Evolutionary conservation across 805 yeast species (phyloP).

Genomic region (Saccharomycopsis lassenensis): DNA sequence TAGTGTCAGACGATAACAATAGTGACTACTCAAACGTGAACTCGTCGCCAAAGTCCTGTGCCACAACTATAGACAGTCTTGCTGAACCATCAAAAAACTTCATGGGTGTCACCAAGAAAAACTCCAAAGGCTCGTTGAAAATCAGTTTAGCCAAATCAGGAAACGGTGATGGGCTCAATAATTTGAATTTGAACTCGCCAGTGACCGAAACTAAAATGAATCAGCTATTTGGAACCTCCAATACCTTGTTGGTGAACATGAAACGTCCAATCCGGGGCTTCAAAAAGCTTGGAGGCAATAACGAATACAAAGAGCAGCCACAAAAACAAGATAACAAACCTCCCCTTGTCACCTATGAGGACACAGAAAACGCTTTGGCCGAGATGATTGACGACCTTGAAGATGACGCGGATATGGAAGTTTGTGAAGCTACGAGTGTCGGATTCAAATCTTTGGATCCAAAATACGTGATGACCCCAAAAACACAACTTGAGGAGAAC

Average conservation of each 20-base stretch:
- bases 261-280: constrained; percentile 12
- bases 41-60: constrained; percentile 2
- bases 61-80: background rate
- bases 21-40: constrained; percentile 1
- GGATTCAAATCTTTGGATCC: constrained; percentile 9
- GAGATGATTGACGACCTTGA: constrained; percentile 6
- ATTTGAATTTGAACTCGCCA: constrained; percentile 7
- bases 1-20: background rate
- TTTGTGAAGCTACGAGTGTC: constrained; percentile 8
- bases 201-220: constrained; percentile 16
- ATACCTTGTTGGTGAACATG: constrained; percentile 16
- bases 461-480: constrained; percentile 6
- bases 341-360: background rate
- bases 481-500: background rate
- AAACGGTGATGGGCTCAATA: background rate
- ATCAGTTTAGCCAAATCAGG: no score
- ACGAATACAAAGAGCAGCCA: background rate
- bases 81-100: background rate
- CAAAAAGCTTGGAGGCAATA: background rate
- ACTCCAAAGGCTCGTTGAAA: constrained; percentile 1
- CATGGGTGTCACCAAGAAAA: background rate
- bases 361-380: constrained; percentile 1
- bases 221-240: constrained; percentile 13
- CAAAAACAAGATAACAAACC: background rate
- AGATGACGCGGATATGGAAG: constrained; percentile 2